Base-by-base conservation (phyloP, 2,329 filamentous ascomycete species). In the Cladophialophora psammophila region DNA sequence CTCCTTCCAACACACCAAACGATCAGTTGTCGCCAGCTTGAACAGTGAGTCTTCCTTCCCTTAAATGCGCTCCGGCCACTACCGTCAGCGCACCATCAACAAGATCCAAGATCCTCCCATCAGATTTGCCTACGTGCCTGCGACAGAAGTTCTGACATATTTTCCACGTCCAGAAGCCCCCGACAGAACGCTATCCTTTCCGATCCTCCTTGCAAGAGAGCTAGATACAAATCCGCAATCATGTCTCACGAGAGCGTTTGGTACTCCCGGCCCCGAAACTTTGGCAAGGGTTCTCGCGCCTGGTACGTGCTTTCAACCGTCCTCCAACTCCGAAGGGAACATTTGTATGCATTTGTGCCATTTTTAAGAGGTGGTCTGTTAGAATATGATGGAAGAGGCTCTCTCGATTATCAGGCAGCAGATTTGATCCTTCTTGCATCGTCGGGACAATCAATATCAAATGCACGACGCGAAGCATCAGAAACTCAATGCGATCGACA, bases 201-300 rank as follows among this genome's bases (percentile, higher is more conserved):
- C 48, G 10, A 15, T 48, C 9, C 60, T 53, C 31, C 38, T 10
- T 38, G 15, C 52, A 34, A 54, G 18, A 20, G 34, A 56, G 3
- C 50, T 31, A 53, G 35, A 53, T 18, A 31, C n/a, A 55, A 32
- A 56, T 81, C 74, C 76, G 82, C 83, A 84, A 90, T 80, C 80
- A 92, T 92, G 90, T 90, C 90, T 84, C 90, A 92, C 93, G 94
- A 98, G 88, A 93, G 91, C 81, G 93, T 98, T 86, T 99, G 94
- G 94, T 97, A 96, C 90, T 97, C 93, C 80, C 94, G 95, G 84
- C 95, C 95, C 81, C 91, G 94, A 85, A 93, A 84, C 62, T 74
- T 58, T 60, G 73, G 73, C 68, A 74, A 74, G 70, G 73, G 73
- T 48, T 59, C 73, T 56, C 75, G 75, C 35, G 57, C 60, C 31